Evolutionary conservation across 495 filamentous ascomycete genomes (phyloP).

Genomic region (Chaetomium cochliodes): DNA sequence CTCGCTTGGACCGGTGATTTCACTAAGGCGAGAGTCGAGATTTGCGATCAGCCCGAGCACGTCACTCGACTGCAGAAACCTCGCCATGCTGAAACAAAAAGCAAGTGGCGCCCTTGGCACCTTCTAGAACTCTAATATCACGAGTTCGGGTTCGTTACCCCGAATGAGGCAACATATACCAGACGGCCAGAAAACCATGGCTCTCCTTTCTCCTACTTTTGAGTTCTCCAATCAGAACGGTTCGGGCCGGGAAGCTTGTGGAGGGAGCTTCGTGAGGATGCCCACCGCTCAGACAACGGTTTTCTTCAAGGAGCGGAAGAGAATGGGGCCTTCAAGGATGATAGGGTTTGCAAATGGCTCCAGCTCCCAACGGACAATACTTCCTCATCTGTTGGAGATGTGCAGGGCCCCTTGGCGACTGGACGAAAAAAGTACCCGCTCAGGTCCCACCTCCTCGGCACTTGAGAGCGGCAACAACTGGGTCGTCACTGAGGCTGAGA

Average conservation of each 20-base stretch:
- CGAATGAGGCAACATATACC: too few relatives aligned
- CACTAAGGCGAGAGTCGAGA: neutral
- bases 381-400: neutral
- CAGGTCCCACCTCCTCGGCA: neutral
- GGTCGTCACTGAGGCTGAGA: neutral
- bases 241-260: neutral
- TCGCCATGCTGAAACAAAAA: too few relatives aligned
- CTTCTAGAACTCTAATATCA: too few relatives aligned
- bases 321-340: neutral
- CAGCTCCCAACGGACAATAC: neutral
- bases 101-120: too few relatives aligned
- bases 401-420: neutral
- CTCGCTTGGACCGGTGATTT: neutral
- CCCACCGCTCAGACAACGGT: neutral
- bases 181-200: neutral
- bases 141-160: too few relatives aligned
- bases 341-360: neutral
- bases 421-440: neutral
- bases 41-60: too few relatives aligned
- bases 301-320: neutral
- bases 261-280: neutral
- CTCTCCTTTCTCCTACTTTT: neutral
- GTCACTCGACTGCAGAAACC: too few relatives aligned
- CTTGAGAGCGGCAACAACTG: neutral
- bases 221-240: neutral